Conservation (phyloP, 2,329 filamentous ascomycete species). For the Catunica adiposa region DNA sequence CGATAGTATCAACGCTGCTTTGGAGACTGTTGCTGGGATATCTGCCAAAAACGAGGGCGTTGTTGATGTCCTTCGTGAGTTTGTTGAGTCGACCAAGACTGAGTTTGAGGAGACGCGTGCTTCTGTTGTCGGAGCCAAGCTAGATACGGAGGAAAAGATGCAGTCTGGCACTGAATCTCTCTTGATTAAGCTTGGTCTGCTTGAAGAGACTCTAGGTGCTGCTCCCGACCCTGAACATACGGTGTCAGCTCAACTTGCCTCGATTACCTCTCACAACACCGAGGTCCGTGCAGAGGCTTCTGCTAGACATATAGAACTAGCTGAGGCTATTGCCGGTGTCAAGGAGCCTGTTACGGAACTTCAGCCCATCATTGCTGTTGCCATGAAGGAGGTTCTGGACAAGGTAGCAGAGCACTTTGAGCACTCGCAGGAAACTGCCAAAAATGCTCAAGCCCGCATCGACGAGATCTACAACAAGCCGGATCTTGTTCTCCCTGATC, state of each 20-base stretch:
- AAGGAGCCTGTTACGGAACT: constrained; percentile 64
- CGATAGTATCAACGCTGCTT: constrained; percentile 40
- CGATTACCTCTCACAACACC: constrained; percentile 57
- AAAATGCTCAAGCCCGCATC: constrained; percentile 40
- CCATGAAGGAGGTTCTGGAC: constrained; percentile 69
- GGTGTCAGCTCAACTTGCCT: constrained; percentile 44
- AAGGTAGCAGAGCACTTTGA: constrained; percentile 79
- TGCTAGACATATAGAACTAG: constrained; percentile 57
- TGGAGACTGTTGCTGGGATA: constrained; percentile 19
- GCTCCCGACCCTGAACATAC: constrained; percentile 71
- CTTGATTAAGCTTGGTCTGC: constrained; percentile 26
- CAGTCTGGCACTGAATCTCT: constrained; percentile 39
- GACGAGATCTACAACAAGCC: constrained; percentile 40
- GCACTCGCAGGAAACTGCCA: constrained; percentile 54
- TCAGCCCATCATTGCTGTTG: constrained; percentile 75
- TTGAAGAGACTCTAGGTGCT: constrained; percentile 57
- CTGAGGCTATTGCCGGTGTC: constrained; percentile 58
- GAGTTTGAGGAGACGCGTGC: constrained; percentile 80
- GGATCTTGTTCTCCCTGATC: constrained; percentile 38
- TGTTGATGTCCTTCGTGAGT: constrained; percentile 49
- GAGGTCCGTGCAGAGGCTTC: constrained; percentile 59
- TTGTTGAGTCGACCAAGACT: constrained; percentile 58
- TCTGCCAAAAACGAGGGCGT: constrained; percentile 40
- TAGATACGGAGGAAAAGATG: constrained; percentile 70
- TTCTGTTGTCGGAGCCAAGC: constrained; percentile 61